Evolutionary conservation across 306 rosid genomes (phyloP).

Genomic region (Morella rubra): DNA sequence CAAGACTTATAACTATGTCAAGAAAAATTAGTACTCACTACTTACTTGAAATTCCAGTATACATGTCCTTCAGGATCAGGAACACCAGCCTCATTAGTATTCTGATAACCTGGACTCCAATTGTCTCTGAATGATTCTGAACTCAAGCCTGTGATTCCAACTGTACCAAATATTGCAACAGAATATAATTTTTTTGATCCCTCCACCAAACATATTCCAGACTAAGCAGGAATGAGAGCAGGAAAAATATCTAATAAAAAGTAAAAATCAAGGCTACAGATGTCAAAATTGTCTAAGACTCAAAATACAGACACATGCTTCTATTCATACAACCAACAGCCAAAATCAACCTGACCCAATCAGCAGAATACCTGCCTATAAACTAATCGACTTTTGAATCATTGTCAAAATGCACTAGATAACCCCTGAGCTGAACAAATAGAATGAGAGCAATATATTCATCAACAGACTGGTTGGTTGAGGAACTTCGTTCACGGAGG

Average conservation of each 20-base stretch:
- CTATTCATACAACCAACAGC: background rate
- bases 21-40: background rate
- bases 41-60: constrained; percentile 89
- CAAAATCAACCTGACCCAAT: background rate
- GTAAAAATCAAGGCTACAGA: background rate
- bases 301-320: background rate
- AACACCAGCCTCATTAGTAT: constrained; percentile 75
- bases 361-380: background rate
- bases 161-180: constrained; percentile 45
- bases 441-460: background rate
- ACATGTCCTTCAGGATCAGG: constrained; percentile 70
- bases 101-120: constrained; percentile 87
- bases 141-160: constrained; percentile 86
- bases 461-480: background rate
- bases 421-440: background rate
- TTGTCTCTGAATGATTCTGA: constrained; percentile 57
- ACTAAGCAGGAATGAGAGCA: constrained; percentile 3
- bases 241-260: constrained; percentile 9
- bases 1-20: background rate
- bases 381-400: background rate
- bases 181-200: constrained; percentile 19
- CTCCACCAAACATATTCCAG: constrained; percentile 15
- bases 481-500: no score
- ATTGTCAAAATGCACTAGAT: background rate
- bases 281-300: background rate